Base-by-base conservation (phyloP, 345 rosid genomes). In the Cardamine occulta region DNA sequence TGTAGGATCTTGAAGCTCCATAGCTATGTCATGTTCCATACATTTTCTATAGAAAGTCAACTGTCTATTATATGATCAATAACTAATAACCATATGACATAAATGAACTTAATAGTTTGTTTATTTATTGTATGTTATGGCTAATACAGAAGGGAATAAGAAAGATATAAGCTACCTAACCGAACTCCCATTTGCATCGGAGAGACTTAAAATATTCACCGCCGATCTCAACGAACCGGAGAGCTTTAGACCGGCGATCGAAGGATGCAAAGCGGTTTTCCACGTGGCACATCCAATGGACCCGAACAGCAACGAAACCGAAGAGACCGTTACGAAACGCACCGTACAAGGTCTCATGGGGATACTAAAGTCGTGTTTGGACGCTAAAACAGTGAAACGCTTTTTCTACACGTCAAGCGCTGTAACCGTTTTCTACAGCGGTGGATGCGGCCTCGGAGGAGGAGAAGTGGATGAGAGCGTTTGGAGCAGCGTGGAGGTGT, bases 351-450 rank as follows among this genome's bases (percentile, higher is more conserved):
- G 89, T 65, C 47, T 84, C 1, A 40, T 80, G 26, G 89, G 88
- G 32, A 86, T 92, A 47, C 32, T 89, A 2, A 86, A 80, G 40
- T 76, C 88, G 4, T 88, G 88, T 81, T 32, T 82, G 65, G 80
- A 83, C 11, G 70, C 87, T 7, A 83, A 80, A 66, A 87, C 88
- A 0, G 90, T 89, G 31, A 86, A 83, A 70, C 78, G 88, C 7
- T 84, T 88, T 1, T 85, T 89, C 4, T 92, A 86, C 81, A 88
- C 93, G 55, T 87, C 93, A 2, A 89, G 93, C 23, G 68, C 79
- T 17, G 66, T 76, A 1, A 58, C 84, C 8, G 80, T 83, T 13
- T 42, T 69, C 47, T 79, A 74, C 51, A 66, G 75, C 32, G 79
- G 51, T 4, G 81, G 28, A 26, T 51, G 7, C 56, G 62, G 19